Base-by-base conservation (phyloP, 176 grass and related monocot genomes). In the Saccharum officinarum region DNA sequence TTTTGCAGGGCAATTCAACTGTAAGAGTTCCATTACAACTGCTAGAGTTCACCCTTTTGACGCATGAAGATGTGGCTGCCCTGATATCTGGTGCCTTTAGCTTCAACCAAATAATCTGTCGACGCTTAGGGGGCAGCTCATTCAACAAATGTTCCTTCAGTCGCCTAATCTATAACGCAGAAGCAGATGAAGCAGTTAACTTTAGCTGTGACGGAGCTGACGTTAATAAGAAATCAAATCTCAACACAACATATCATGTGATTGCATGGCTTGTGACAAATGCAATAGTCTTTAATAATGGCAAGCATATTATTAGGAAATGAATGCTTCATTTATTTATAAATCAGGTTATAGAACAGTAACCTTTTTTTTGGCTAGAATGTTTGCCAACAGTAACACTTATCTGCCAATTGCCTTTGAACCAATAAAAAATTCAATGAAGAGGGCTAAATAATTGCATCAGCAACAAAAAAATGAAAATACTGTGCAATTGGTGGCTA, bases 101-200 rank as follows among this genome's bases (percentile, higher is more conserved):
- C 83, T 90, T 90, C 82, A 98, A 47, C 81, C 86, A 69, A 80
- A 98, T 95, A 73, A 98, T 95, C 67, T 98, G 95, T 7, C 93
- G 87, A 39, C 93, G 95, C 74, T 95, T 98, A 6, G 95, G 95
- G 45, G 95, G 95, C 40, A 98, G 85, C 82, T 98, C 91, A 47
- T 87, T 79, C 73, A 98, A 78, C 44, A 98, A 88, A 87, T 98
- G 95, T 69, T 93, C 93, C 86, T 98, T 98, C 79, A 98, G 89
- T 42, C 93, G 91, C 71, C 95, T 95, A 80, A 95, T 93, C 95
- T 98, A 63, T 64, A 83, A 34, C 44, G 85, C 11, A 65, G 40
- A 91, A 82, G 25, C 46, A 84, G 60, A 63, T 22, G 8, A 91
- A 82, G 23, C 49, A 78, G 26, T 17, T 47, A 20, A 79, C 73